Evolutionary conservation across 352 stramenopile genomes (phyloP).

Genomic region (Pythium scleroteichum): DNA sequence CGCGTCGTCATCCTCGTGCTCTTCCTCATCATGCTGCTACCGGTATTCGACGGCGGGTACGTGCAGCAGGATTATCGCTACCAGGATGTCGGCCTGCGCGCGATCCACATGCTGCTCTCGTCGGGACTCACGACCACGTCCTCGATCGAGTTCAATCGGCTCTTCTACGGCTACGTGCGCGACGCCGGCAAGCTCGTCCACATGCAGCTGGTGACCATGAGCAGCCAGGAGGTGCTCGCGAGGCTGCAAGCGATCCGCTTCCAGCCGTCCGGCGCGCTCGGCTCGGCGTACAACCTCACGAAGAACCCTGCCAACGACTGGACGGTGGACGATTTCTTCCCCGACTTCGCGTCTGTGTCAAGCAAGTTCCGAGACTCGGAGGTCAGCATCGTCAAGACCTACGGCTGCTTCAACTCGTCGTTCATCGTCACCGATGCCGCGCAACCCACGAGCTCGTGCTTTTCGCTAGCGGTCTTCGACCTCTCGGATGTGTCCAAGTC

Average conservation of each 20-base stretch:
- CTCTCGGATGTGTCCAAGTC: slow-evolving; percentile 51
- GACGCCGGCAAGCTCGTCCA: slow-evolving; percentile 57
- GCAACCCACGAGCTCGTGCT: slow-evolving; percentile 50
- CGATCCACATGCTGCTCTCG: slow-evolving; percentile 69
- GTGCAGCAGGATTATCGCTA: slow-evolving; percentile 77
- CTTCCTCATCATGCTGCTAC: slow-evolving; percentile 89
- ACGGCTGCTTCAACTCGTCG: slow-evolving; percentile 71
- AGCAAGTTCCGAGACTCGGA: slow-evolving; percentile 51
- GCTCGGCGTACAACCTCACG: slow-evolving; percentile 47
- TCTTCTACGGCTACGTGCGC: slow-evolving; percentile 71
- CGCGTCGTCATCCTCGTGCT: slow-evolving; percentile 89
- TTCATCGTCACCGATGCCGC: slow-evolving; percentile 58
- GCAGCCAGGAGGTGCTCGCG: slow-evolving; percentile 30
- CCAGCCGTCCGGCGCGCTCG: slow-evolving; percentile 38
- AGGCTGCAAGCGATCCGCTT: slow-evolving; percentile 51
- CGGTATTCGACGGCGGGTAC: slow-evolving; percentile 83
- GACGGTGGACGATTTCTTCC: slow-evolving; percentile 37
- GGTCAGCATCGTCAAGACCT: slow-evolving; percentile 75
- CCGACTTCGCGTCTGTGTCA: slow-evolving; percentile 43
- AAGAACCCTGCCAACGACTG: slow-evolving; percentile 64
- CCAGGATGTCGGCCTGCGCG: slow-evolving; percentile 82
- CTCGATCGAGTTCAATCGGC: slow-evolving; percentile 52
- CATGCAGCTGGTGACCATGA: slow-evolving; percentile 62
- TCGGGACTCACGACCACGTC: slow-evolving; percentile 39
- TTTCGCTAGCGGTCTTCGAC: slow-evolving; percentile 86